Evolutionary conservation across 371 early-diverging fungal genomes (phyloP), one percentile per base, ranked within the genome.

Genomic region (Haplosporangium sp.): DNA sequence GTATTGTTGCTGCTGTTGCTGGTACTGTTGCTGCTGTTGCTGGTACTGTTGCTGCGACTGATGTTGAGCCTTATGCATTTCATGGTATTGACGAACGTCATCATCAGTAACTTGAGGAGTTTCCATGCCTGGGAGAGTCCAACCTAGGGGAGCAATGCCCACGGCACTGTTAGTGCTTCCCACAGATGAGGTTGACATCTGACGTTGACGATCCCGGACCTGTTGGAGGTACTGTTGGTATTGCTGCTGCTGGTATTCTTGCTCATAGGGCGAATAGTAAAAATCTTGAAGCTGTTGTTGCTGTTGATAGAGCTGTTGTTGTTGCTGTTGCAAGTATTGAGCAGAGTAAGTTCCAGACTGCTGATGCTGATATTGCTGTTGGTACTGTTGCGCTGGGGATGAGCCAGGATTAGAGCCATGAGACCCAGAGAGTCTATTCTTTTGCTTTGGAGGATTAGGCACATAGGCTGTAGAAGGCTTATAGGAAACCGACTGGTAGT

Each of bases 201-300:
- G 77, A 17, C 61, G 79, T 37, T 78, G 74, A 47, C 61, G 69
- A 27, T 76, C 70, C 8, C 67, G 66, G 27, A 81, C 39, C 60
- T 39, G 84, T 77, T 70, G 86, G 77, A 72, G 83, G 76, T 70
- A 81, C 69, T 45, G 37, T 63, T 68, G 71, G 63, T 71, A 71
- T 59, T 66, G 71, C 78, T 69, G 71, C 73, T 72, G 76, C 74
- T 74, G 74, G 38, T 81, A 74, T 42, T 74, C 81, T 53, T 81
- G 75, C 58, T 81, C 74, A 47, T 61, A 48, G 0, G 81, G 65
- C n/a, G 67, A 59, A 60, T 81, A 81, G 56, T 70, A 81, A 35
- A 81, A 81, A 34, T 81, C 81, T 47, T 81, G 74, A 4, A 81
- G 68, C 40, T 81, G 81, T 17, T 81, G 75, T 53, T 71, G 81